Percentiles rank a stretch among this genome's conserved stretches.
Conservation (phyloP, 2,329 filamentous ascomycete species). For the Periconia digitata region DNA sequence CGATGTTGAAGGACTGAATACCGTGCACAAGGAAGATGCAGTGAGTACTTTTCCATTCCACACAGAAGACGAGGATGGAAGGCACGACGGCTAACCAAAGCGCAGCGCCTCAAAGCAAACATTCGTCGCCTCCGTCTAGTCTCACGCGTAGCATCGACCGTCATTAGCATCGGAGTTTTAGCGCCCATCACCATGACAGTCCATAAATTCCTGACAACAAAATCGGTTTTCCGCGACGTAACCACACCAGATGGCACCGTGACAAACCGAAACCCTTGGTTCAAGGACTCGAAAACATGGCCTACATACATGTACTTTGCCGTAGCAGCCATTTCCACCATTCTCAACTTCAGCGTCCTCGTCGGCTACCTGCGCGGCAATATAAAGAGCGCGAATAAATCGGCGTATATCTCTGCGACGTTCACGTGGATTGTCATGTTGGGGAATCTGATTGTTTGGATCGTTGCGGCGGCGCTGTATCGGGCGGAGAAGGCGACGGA, state of each 20-base stretch:
- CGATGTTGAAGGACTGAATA: conserved; percentile 20
- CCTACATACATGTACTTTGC: conserved; percentile 46
- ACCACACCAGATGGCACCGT: conserved; percentile 14
- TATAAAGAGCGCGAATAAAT: conserved; percentile 37
- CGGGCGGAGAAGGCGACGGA: conserved; percentile 38
- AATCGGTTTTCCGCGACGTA: conserved; percentile 27
- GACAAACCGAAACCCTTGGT: conserved; percentile 43
- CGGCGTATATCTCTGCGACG: conserved; percentile 23
- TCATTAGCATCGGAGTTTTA: conserved; percentile 39
- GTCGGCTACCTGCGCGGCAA: conserved; percentile 36
- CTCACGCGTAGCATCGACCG: conserved; percentile 36
- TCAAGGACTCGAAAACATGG: conserved; percentile 39
- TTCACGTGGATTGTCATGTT: conserved; percentile 34
- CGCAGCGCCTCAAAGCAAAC: conserved; percentile 37
- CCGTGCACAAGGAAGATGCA: conserved; percentile 19
- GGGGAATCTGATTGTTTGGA: conserved; percentile 42
- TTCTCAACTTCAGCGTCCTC: conserved; percentile 40
- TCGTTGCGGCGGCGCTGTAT: conserved; percentile 37
- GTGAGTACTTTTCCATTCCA: conserved; percentile 13
- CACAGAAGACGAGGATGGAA: conserved; percentile 1
- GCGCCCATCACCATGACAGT: conserved; percentile 42
- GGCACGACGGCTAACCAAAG: conserved; percentile 2
- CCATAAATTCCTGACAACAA: conserved; percentile 42
- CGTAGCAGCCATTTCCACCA: conserved; percentile 30
- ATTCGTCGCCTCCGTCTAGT: conserved; percentile 43